These are phyloP conservation scores for Durusdinium trenchii DNA, from an alignment of 73 alveolate genomes.

Conservation along the genomic window DNA sequence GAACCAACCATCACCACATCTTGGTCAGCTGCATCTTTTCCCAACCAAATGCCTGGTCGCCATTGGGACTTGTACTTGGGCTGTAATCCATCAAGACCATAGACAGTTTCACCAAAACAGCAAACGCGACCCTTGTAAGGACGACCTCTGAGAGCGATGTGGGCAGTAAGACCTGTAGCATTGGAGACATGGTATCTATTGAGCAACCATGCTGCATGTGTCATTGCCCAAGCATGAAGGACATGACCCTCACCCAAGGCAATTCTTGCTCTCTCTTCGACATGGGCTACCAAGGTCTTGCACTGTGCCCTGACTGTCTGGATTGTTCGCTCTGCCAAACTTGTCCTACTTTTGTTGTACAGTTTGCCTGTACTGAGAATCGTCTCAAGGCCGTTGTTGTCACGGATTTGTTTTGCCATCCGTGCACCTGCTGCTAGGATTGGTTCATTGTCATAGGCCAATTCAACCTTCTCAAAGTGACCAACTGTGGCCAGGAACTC, in stretches of 20 bases:
- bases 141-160: not conserved
- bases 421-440: not conserved
- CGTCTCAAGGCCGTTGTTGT: not conserved
- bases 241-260: not conserved
- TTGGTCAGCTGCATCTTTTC: not conserved
- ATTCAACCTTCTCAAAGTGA: not conserved
- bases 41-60: not conserved
- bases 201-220: not conserved
- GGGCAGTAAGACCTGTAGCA: not conserved
- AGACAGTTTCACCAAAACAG: not conserved
- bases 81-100: not conserved
- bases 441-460: not conserved
- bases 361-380: no score
- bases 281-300: not conserved
- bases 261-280: no score
- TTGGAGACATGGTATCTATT: not conserved
- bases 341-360: not conserved
- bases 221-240: not conserved
- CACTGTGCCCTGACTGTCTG: not conserved
- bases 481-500: not conserved
- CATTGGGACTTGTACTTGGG: not conserved
- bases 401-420: not conserved
- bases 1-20: not conserved
- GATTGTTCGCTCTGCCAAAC: not conserved
- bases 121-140: not conserved